These are phyloP conservation scores for Aspergillus kassunensis DNA, from an alignment of 495 filamentous ascomycete species.

Conservation along the genomic window DNA sequence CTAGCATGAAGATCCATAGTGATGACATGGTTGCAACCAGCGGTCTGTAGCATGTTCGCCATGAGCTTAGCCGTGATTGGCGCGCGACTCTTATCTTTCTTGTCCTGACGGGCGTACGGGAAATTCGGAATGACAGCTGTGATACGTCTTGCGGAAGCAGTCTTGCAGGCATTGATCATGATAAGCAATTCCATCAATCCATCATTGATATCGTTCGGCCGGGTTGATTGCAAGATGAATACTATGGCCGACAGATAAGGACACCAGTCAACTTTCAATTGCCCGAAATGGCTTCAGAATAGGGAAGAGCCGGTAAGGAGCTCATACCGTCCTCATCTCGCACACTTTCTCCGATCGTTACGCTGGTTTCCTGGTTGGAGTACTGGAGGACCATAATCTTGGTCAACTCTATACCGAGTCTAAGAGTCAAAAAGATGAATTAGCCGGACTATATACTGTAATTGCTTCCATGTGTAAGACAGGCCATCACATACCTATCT, in stretches of 20 bases:
- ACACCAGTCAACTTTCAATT: constrained; percentile 6
- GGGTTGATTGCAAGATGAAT: constrained; percentile 94
- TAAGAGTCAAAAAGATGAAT: constrained; percentile 27
- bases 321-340: constrained; percentile 85
- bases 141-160: constrained; percentile 88
- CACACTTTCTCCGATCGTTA: constrained; percentile 95
- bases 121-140: constrained; percentile 94
- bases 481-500: constrained; percentile 63
- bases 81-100: constrained; percentile 94
- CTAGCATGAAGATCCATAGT: constrained; percentile 75
- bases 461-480: not conserved
- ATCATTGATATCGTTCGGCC: constrained; percentile 96
- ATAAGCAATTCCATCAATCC: constrained; percentile 98
- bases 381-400: constrained; percentile 94
- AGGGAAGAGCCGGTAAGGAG: not conserved
- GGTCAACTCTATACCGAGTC: constrained; percentile 88
- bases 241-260: constrained; percentile 46
- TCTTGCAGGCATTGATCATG: constrained; percentile 98
- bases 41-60: constrained; percentile 96
- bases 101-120: constrained; percentile 98
- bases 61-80: constrained; percentile 85
- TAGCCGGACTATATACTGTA: constrained; percentile 1
- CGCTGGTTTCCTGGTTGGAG: constrained; percentile 95
- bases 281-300: constrained; percentile 10
- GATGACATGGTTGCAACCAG: constrained; percentile 81